Conservation (phyloP, 2,329 filamentous ascomycete species). For the Cladorrhinum sp. region DNA sequence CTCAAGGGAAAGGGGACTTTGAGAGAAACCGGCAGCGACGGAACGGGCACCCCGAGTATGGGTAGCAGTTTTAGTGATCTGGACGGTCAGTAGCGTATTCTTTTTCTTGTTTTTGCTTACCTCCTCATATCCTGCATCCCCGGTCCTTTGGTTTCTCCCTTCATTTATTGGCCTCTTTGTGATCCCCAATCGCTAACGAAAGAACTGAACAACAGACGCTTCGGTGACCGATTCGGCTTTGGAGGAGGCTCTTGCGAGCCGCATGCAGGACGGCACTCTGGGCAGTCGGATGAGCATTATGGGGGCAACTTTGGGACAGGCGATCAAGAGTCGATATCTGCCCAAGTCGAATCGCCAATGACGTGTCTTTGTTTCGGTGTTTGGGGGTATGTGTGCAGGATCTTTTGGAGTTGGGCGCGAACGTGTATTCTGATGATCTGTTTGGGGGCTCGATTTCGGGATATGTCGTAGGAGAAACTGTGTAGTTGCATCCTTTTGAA, state of each 20-base stretch:
- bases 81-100: slow-evolving; percentile 53
- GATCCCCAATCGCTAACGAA: slow-evolving; percentile 10
- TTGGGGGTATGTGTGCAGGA: not conserved
- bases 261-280: slow-evolving; percentile 61
- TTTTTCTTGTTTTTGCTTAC: not conserved
- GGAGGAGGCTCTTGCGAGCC: slow-evolving; percentile 72
- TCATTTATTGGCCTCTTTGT: not conserved
- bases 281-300: slow-evolving; percentile 65
- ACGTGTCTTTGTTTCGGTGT: not conserved
- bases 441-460: too few relatives aligned
- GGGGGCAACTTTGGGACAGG: slow-evolving; percentile 63
- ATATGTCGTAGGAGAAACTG: too few relatives aligned
- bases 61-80: slow-evolving; percentile 84
- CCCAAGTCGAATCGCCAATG: slow-evolving; percentile 28
- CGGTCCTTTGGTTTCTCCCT: not conserved
- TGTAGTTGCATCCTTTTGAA: too few relatives aligned
- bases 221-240: slow-evolving; percentile 78
- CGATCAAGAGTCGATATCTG: slow-evolving; percentile 60
- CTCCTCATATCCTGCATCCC: not conserved
- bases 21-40: slow-evolving; percentile 63
- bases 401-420: too few relatives aligned
- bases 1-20: slow-evolving; percentile 51
- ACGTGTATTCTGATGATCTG: too few relatives aligned
- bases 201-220: slow-evolving; percentile 53
- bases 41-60: slow-evolving; percentile 73